Evolutionary conservation across 208 protist genomes (phyloP).

Genomic region (Borovskyia barvae): DNA sequence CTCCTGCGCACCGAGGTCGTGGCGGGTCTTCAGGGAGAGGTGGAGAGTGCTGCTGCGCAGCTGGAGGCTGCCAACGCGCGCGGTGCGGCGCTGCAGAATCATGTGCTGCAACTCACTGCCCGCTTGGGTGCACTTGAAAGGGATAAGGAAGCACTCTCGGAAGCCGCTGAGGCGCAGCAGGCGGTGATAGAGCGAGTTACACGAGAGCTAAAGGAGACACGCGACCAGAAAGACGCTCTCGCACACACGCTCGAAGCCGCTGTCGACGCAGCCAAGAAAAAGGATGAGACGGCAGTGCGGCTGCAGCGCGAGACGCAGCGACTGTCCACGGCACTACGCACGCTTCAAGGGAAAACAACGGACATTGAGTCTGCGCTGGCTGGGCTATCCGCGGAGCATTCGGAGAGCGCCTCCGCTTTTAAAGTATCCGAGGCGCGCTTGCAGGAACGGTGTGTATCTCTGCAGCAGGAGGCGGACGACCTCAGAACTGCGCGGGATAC

Average conservation of each 20-base stretch:
- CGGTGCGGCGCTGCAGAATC: conserved; percentile 5
- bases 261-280: neutral
- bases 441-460: conserved; percentile 8
- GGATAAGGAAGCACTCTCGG: neutral
- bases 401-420: neutral
- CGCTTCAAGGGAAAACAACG: conserved; percentile 9
- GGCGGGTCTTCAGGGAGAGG: conserved; percentile 11
- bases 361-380: conserved; percentile 12
- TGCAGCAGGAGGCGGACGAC: conserved; percentile 12
- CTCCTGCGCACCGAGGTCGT: conserved; percentile 23
- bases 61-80: conserved; percentile 6
- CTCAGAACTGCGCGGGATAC: conserved; percentile 7
- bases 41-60: neutral
- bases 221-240: conserved; percentile 5
- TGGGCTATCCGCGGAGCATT: conserved; percentile 5
- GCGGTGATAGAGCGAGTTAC: neutral
- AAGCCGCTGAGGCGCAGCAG: conserved; percentile 3
- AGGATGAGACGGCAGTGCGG: conserved; percentile 9
- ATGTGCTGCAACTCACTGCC: neutral
- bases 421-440: neutral
- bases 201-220: conserved; percentile 4
- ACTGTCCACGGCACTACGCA: conserved; percentile 14
- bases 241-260: neutral
- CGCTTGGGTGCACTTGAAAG: neutral
- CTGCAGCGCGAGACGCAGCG: conserved; percentile 25